Base-by-base conservation (phyloP, 345 rosid species). In the Excoecaria agallocha region DNA sequence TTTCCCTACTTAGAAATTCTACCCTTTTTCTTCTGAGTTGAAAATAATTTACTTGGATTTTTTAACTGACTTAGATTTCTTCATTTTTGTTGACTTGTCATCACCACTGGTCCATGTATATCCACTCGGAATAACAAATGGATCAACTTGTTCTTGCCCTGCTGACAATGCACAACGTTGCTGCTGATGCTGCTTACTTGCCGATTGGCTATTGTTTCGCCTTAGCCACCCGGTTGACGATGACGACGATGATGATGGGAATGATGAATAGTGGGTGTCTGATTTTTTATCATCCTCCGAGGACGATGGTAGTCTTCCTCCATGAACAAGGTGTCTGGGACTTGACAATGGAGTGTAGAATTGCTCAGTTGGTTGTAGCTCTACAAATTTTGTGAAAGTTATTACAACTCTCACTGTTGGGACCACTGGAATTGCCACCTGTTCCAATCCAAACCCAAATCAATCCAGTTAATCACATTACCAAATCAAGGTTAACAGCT, bases 371-470 rank as follows among this genome's bases (percentile, higher is more conserved):
- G 97, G 86, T 25, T 74, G 94, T 56, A 95, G 88, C 61, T 95
- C 99, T 2, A 89, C 85, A 70, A 95, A 95, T 79, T 93, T 95
- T 0, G 99, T 91, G 86, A 93, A 95, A 5, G 99, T 91, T 74
- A 95, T 89, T 76, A 95, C 96, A 76, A 95, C 98, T 76, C 92
- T 86, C 65, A 95, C 98, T 0, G 99, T 93, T 5, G 99, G 99
- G 71, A 95, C 94, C 80, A 95, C 99, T 68, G 99, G 99, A 69
- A 95, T 95, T 0, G 99, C 96, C 76, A 95, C 78, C 99, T 95
- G 94, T n/a, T 46, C 17, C 77, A 68, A 38, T 30, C 43, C 60
- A 51, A 70, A 24, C 17, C 39, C 61, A 45, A 67, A 68, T 9
- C 22, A 62, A 25, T 63, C 30, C 0, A 38, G 57, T 58, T 58